Base-by-base conservation (phyloP, 2,329 filamentous ascomycete species). In the Hypoxylon sp. region DNA sequence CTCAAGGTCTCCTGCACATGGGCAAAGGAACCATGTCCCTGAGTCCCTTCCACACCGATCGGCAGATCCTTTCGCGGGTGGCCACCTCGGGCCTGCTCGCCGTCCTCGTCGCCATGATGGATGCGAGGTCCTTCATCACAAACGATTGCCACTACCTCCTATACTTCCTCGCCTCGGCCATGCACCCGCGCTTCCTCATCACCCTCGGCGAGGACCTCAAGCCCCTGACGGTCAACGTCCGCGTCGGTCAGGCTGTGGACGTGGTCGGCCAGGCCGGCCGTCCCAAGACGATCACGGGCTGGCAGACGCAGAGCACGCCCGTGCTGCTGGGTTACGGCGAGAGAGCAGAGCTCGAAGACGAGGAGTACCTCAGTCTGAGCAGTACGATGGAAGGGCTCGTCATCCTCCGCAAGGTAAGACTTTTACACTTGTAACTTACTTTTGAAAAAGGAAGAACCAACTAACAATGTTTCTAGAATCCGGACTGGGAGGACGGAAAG, bases 241-340 rank as follows among this genome's bases (percentile, higher is more conserved):
- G 95, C 26, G 94, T 99, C 40, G 95, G 95, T 75, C 96, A 99
- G 78, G 95, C 96, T 13, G 96, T 99, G 17, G 95, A 99, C 73
- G 93, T 99, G 37, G 95, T 99, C 35, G 96, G 95, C 48, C 95
- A 98, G 76, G 95, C 96, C 10, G 95, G 95, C 73, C 86, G 94
- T 62, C 95, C 95, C 67, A 98, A 99, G 88, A 99, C 95, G 2
- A 99, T 99, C 70, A 99, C 95, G 8, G 95, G 95, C 49, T 99
- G 95, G 95, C 95, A 99, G 78, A 99, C 95, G 65, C 95, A 99
- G 81, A 97, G 91, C 79, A 99, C 95, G n/a, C 95, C 95, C 0
- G 95, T 99, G 42, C 81, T 99, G 57, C 80, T 99, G 69, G 89
- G 91, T n/a, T 89, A 97, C 72, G 95, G 96, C 24, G 95, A 99